Evolutionary conservation across 495 filamentous ascomycete species (phyloP), one percentile per base, ranked within the genome.

Genomic region (Stereocaulon alpinum): DNA sequence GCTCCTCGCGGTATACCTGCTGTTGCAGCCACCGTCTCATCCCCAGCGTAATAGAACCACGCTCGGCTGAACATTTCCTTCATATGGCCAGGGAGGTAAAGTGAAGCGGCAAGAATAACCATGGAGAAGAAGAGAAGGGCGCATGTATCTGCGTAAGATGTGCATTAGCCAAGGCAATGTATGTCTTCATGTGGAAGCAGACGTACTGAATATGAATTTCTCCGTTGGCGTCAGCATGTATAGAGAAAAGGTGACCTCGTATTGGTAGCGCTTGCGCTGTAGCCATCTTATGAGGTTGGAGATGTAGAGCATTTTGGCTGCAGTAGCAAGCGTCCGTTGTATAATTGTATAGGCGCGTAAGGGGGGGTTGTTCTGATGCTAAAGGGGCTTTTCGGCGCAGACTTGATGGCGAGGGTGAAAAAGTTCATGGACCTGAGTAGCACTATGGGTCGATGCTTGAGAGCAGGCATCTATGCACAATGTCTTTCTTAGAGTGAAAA

Each of bases 31-130:
- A 65, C 55, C 17, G 66, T 67, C 58, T 88, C 86, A 66, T 91
- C 89, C 53, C 89, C 89, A 59, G 82, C 84, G 65, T 89, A 89
- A 78, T 98, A 98, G 75, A 95, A 98, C 83, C 89, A 95, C 30
- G 90, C 82, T 67, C 92, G 85, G 65, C 79, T 79, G 64, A 86
- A 79, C 66, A 98, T 84, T 62, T 82, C 80, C 62, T 81, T 74
- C 66, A 97, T 70, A 71, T 97, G 93, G 61, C 92, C 84, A 22
- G 93, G 93, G 20, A 98, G 86, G 76, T 98, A 98, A 61, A 97
- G 81, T 45, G 86, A 86, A 63, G 82, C 82, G 58, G 87, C 93
- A 65, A 91, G 86, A 61, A 90, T 78, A 67, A 95, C 82, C 78
- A 97, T 85, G 64, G 82, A 83, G 71, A 88, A 71, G 67, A 94